Conservation (phyloP, 2,329 filamentous ascomycete species). For the Ceratocystis ficicola region DNA sequence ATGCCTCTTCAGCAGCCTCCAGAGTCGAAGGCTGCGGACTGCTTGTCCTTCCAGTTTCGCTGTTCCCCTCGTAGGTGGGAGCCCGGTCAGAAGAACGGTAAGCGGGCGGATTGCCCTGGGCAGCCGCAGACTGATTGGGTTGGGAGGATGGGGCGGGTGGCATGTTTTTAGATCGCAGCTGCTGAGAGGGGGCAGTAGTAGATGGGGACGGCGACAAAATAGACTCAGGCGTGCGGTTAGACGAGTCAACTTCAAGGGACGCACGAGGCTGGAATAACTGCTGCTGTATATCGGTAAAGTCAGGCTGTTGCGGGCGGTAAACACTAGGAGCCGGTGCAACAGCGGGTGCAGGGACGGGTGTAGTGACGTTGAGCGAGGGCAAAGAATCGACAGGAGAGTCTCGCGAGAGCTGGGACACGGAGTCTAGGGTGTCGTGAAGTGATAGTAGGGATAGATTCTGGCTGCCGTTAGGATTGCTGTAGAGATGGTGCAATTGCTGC, state of each 20-base stretch:
- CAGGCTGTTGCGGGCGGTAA: conserved; percentile 29
- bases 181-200: background rate
- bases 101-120: conserved; percentile 9
- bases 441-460: conserved; percentile 19
- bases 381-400: conserved; percentile 42
- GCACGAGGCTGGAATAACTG: conserved; percentile 21
- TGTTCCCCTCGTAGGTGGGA: conserved; percentile 35
- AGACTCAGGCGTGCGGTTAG: conserved; percentile 28
- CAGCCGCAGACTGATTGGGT: conserved; percentile 1
- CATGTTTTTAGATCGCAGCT: conserved; percentile 11
- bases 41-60: conserved; percentile 39
- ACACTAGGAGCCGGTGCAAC: background rate
- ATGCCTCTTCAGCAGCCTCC: conserved; percentile 41
- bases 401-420: conserved; percentile 49
- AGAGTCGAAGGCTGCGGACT: conserved; percentile 42
- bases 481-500: conserved; percentile 25
- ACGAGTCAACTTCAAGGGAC: conserved; percentile 23
- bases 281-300: conserved; percentile 16
- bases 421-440: conserved; percentile 42
- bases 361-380: conserved; percentile 32
- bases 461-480: conserved; percentile 16
- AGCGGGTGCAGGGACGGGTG: conserved; percentile 31
- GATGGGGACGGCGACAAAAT: background rate
- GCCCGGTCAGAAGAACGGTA: conserved; percentile 17
- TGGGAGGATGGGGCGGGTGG: conserved; percentile 15